phyloP scores from a whole-genome alignment of 2,329 filamentous ascomycete species.

The Talaromyces rugulosus region DNA sequence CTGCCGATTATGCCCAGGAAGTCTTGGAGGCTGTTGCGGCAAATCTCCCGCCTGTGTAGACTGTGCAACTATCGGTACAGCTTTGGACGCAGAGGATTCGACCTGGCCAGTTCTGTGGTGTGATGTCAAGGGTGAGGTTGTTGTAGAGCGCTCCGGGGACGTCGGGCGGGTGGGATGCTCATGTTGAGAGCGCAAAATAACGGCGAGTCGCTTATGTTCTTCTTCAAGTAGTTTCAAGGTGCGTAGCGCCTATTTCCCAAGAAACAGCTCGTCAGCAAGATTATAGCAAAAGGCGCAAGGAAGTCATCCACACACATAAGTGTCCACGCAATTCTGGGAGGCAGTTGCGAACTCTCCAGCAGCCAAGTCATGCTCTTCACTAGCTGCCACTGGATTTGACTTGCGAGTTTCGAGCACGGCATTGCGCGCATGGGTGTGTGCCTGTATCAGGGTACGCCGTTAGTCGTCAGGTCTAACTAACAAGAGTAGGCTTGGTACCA shows the following conservation, averaged over 20 bases:
- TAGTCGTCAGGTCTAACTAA: slow-evolving; percentile 7
- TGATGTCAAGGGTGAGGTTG: slow-evolving; percentile 13
- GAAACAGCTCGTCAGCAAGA: neutral
- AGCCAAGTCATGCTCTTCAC: slow-evolving; percentile 81
- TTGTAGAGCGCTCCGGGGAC: slow-evolving; percentile 14
- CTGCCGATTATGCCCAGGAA: slow-evolving; percentile 38
- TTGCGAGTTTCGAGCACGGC: slow-evolving; percentile 68
- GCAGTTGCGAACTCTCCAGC: slow-evolving; percentile 85
- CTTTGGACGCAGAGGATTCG: slow-evolving; percentile 15
- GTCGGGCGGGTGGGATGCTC: slow-evolving; percentile 41
- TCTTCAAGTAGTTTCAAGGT: slow-evolving; percentile 81
- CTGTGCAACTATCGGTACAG: slow-evolving; percentile 20
- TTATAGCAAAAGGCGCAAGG: neutral
- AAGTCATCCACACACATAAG: slow-evolving; percentile 42
- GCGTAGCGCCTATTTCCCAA: slow-evolving; percentile 61
- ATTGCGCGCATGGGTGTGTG: slow-evolving; percentile 83
- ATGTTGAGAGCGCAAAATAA: slow-evolving; percentile 69
- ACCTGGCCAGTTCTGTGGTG: slow-evolving; percentile 18
- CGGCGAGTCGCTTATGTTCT: slow-evolving; percentile 79
- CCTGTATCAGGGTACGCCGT: slow-evolving; percentile 45
- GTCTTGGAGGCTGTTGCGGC: slow-evolving; percentile 32
- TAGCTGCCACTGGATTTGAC: slow-evolving; percentile 71
- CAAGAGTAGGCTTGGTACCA: slow-evolving; percentile 43
- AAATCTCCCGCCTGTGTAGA: slow-evolving; percentile 19
- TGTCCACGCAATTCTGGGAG: slow-evolving; percentile 64